Percentiles rank a stretch among this genome's conserved stretches.
These are phyloP conservation scores for Phytopythium chamaehyphon DNA, from an alignment of 352 stramenopile species.

Conservation along the genomic window DNA sequence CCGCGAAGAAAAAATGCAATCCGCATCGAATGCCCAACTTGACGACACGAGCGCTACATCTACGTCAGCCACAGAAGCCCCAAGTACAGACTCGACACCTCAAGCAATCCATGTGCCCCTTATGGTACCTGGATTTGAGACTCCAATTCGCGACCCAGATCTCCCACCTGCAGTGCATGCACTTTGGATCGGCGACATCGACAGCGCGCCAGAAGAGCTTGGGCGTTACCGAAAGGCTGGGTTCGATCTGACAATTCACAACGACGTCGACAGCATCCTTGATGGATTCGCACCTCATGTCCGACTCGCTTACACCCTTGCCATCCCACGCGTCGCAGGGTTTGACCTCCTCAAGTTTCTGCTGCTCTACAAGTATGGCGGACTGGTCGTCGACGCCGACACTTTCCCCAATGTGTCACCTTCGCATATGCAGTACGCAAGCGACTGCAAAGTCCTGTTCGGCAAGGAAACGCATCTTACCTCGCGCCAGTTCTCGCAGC, in stretches of 20 bases:
- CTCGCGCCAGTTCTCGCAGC: conserved; percentile 1
- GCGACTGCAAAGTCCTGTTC: conserved; percentile 10
- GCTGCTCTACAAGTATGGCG: conserved; percentile 15
- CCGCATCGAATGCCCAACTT: no score
- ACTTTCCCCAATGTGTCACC: conserved; percentile 5
- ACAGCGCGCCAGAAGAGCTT: not conserved
- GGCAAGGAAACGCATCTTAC: conserved; percentile 7
- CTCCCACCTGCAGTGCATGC: conserved; percentile 6
- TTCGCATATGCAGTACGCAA: conserved; percentile 1
- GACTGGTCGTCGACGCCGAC: conserved; percentile 11
- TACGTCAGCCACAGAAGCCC: no score
- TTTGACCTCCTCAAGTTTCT: conserved; percentile 17
- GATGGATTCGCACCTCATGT: conserved; percentile 9
- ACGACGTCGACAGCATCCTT: conserved; percentile 7
- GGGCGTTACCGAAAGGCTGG: conserved; percentile 4
- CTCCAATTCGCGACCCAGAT: no score
- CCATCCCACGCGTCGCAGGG: conserved; percentile 7
- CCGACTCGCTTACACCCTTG: not conserved
- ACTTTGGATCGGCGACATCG: conserved; percentile 14
- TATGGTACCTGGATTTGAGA: no score
- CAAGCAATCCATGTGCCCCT: no score
- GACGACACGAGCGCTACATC: no score
- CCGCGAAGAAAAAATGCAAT: no score
- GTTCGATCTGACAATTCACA: conserved; percentile 10
- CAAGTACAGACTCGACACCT: no score